These are phyloP conservation scores for Firmiana major DNA, from an alignment of 345 rosid genomes.

Conservation along the genomic window DNA sequence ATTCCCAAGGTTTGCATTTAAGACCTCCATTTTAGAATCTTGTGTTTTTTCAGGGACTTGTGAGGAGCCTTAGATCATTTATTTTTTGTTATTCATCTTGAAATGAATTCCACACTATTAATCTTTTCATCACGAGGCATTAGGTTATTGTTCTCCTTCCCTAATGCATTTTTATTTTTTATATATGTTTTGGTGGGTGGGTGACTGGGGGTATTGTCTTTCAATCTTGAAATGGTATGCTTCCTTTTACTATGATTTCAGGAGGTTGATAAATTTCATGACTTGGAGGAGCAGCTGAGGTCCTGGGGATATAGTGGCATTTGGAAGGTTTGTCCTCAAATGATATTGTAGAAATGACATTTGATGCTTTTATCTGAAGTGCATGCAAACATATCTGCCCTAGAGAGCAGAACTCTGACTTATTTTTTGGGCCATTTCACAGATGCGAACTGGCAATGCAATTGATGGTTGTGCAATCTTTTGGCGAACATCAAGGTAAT, in stretches of 20 bases:
- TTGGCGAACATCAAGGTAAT: conserved; percentile 83
- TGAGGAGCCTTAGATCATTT: not conserved
- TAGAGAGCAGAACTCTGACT: conserved; percentile 4
- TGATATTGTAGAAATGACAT: not conserved
- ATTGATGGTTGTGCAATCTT: conserved; percentile 97
- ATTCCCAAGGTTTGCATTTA: not conserved
- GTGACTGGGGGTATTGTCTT: not conserved
- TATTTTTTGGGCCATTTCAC: conserved; percentile 19
- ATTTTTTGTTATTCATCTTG: not conserved
- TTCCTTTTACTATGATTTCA: conserved; percentile 26
- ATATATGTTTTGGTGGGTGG: not conserved
- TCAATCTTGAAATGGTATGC: not conserved
- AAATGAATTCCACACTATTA: not conserved
- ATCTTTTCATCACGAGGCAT: not conserved
- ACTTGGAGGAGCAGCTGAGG: conserved; percentile 66
- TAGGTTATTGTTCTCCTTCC: not conserved
- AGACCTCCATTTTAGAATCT: not conserved
- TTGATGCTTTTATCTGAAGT: not conserved
- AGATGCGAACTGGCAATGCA: conserved; percentile 96
- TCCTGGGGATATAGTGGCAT: conserved; percentile 66
- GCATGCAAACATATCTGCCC: not conserved
- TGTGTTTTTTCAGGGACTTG: not conserved
- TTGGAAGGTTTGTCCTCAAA: conserved; percentile 63
- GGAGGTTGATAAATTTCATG: conserved; percentile 94
- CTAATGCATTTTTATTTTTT: not conserved